Conservation (phyloP, 2,329 filamentous ascomycete species). For the Aureobasidium sp. region DNA sequence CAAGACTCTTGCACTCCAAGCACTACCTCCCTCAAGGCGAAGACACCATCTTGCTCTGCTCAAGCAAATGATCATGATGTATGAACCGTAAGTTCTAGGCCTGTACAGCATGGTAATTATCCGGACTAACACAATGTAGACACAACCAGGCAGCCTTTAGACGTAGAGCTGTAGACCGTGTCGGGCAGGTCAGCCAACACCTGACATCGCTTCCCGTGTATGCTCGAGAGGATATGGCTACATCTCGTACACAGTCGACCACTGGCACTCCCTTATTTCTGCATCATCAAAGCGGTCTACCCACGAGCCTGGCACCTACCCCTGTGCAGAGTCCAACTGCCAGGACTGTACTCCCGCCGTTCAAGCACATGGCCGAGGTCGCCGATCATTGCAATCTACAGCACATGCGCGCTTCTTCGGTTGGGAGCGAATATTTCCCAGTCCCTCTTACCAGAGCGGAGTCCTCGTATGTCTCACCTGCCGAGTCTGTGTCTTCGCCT, state of each 20-base stretch:
- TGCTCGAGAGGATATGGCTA: not conserved
- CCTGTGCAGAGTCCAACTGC: not conserved
- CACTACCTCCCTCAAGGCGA: not conserved
- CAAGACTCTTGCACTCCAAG: not conserved
- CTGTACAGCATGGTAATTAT: too few species aligned
- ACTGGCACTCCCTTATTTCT: not conserved
- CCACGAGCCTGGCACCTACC: not conserved
- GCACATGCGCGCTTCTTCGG: not conserved
- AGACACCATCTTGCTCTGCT: not conserved
- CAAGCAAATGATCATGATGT: not conserved
- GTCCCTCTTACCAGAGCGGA: not conserved
- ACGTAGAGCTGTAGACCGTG: not conserved
- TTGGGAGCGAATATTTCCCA: not conserved
- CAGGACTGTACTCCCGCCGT: not conserved
- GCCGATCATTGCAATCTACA: not conserved
- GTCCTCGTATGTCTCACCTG: not conserved
- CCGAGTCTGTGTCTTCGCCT: not conserved
- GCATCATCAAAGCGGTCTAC: not conserved
- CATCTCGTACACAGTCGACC: not conserved
- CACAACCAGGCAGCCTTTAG: not conserved
- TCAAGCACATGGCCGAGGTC: not conserved
- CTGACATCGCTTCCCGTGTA: not conserved
- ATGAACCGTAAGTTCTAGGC: not conserved
- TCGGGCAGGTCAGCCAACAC: not conserved
- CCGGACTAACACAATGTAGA: not conserved